Evolutionary conservation across 768 basidiomycete species (phyloP).

Genomic region (Auricularia sp.): DNA sequence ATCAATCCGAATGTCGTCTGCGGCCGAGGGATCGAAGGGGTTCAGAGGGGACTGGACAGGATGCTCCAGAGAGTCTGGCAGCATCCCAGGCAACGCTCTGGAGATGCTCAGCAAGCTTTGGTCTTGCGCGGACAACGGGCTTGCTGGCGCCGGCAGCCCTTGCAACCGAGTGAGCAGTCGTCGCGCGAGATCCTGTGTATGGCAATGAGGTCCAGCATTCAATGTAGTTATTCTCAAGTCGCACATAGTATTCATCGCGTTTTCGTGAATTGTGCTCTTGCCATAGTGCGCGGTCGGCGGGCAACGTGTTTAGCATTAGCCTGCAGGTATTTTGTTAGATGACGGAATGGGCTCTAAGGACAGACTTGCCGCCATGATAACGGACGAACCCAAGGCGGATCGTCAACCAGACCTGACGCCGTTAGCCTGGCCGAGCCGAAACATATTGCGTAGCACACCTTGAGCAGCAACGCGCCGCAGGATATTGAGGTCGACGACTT

Average conservation of each 20-base stretch:
- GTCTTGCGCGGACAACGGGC: conserved; percentile 35
- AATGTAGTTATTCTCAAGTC: conserved; percentile 14
- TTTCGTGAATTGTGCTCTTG: conserved; percentile 45
- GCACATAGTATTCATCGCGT: conserved; percentile 64
- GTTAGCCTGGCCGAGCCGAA: conserved; percentile 6
- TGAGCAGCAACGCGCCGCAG: conserved; percentile 49
- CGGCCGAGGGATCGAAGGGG: conserved; percentile 41
- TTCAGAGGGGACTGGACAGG: conserved; percentile 35
- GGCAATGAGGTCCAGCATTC: neutral
- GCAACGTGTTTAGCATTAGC: conserved; percentile 53
- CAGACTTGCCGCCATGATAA: conserved; percentile 63
- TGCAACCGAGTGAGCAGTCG: conserved; percentile 50
- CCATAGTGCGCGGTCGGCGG: conserved; percentile 50
- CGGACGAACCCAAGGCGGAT: conserved; percentile 67
- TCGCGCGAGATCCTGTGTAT: conserved; percentile 54
- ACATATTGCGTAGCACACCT: conserved; percentile 33
- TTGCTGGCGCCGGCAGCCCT: conserved; percentile 31
- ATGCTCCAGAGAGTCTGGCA: conserved; percentile 42
- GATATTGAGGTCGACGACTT: conserved; percentile 44
- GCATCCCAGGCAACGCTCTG: conserved; percentile 48
- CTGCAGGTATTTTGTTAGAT: conserved; percentile 23
- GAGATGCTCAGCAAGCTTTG: conserved; percentile 38
- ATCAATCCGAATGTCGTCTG: conserved; percentile 37
- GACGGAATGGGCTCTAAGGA: neutral
- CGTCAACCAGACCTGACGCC: conserved; percentile 54